Evolutionary conservation across 345 rosid genomes (phyloP), one percentile per base, ranked within the genome.

Genomic region (Moringa oleifera): DNA sequence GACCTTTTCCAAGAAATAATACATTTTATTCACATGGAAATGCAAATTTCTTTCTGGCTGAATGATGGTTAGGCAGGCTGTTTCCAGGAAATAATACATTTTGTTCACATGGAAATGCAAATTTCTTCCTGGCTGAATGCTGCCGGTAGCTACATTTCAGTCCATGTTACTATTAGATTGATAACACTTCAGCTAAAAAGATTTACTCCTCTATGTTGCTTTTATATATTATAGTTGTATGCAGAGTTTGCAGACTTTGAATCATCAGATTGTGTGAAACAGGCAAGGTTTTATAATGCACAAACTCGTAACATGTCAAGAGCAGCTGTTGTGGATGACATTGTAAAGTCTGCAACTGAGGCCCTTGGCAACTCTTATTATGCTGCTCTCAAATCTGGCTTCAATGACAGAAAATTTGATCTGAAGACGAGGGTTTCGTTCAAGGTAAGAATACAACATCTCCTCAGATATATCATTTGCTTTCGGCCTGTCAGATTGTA

Each of bases 351-450:
- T 46, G 79, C 84, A 13, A 58, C 89, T 23, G 66, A 65, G 53
- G 73, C 72, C n/a, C 68, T 84, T 20, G 89, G 97, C 54, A 78
- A 77, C 67, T 80, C 97, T 7, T 80, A 69, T 51, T 64, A 51
- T 21, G 70, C 80, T 55, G 70, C 67, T 18, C 64, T 92, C 11
- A 66, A 75, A 70, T 75, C 84, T 50, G 96, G 91, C 37, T 85
- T 92, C 69, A 66, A 31, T 21, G 74, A 76, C 79, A 68, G 72
- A 11, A 58, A 68, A 45, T 82, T 89, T 61, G 89, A 89, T 83
- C 85, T 82, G 51, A 61, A 77, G 71, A 82, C 96, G 18, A 80
- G 91, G 67, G 76, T 89, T 56, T 87, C 96, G 23, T 92, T 89
- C 80, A 87, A 82, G 95, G 96, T 89, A 69, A 71, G 75, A 63